A percentile compares a stretch with the other conserved stretches of the same genome.
These are phyloP conservation scores for Phallus indusiatus DNA, from an alignment of 768 basidiomycete species.

Conservation along the genomic window DNA sequence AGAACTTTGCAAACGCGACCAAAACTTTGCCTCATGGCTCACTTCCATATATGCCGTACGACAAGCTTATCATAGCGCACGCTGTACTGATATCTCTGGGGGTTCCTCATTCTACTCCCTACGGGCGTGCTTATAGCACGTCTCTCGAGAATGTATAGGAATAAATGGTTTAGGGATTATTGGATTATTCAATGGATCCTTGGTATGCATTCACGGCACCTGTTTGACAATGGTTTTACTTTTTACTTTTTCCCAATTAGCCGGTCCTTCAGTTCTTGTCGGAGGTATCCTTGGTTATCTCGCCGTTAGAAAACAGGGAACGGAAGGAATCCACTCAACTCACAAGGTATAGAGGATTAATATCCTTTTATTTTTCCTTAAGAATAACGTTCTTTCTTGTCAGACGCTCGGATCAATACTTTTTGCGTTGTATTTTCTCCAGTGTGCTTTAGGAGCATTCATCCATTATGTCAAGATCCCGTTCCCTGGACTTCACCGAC, in stretches of 20 bases:
- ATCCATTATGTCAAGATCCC: slow-evolving; percentile 45
- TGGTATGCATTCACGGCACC: slow-evolving; percentile 24
- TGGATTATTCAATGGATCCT: slow-evolving; percentile 39
- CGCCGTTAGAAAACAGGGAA: slow-evolving; percentile 28
- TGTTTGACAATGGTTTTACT: too few species aligned
- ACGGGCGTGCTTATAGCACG: slow-evolving; percentile 43
- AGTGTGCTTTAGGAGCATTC: slow-evolving; percentile 39
- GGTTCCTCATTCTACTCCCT: slow-evolving; percentile 46
- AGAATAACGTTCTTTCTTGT: too few species aligned
- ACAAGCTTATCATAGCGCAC: slow-evolving; percentile 46
- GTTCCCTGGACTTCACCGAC: slow-evolving; percentile 26
- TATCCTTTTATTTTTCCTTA: not conserved
- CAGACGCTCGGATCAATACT: slow-evolving; percentile 41
- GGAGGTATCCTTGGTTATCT: slow-evolving; percentile 37
- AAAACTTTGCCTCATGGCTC: slow-evolving; percentile 20
- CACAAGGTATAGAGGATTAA: slow-evolving; percentile 33
- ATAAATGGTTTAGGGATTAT: slow-evolving; percentile 46
- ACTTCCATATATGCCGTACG: slow-evolving; percentile 35
- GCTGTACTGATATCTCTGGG: slow-evolving; percentile 40
- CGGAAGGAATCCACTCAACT: slow-evolving; percentile 30
- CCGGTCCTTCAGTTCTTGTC: slow-evolving; percentile 32
- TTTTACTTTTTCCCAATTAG: slow-evolving; percentile 17
- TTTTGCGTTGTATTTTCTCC: slow-evolving; percentile 39
- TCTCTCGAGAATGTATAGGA: slow-evolving; percentile 38
- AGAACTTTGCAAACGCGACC: slow-evolving; percentile 12